Evolutionary conservation across 345 rosid species (phyloP).

Genomic region (Acer saccharum): DNA sequence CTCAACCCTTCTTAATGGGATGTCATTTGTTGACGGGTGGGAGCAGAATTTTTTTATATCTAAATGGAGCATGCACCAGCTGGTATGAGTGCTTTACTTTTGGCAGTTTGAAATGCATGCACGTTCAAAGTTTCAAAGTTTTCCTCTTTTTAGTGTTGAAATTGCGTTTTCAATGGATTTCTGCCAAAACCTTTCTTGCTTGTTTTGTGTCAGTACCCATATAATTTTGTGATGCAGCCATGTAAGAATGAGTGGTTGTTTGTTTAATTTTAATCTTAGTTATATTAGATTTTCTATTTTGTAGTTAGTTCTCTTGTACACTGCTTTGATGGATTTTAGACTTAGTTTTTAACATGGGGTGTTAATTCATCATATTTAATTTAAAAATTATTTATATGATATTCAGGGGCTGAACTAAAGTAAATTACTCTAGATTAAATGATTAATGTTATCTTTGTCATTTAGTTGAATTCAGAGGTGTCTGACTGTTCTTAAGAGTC

Average conservation of each 20-base stretch:
- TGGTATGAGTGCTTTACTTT: slow-evolving; percentile 47
- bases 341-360: background rate
- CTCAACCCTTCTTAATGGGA: slow-evolving; percentile 87
- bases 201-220: background rate
- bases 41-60: slow-evolving; percentile 94
- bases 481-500: too few species aligned
- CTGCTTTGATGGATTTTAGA: background rate
- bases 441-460: too few species aligned
- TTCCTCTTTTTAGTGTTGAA: slow-evolving; percentile 5
- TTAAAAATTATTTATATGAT: too few species aligned
- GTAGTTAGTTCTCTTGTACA: background rate
- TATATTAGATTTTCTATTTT: background rate
- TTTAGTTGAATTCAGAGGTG: too few species aligned
- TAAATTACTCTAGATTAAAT: too few species aligned
- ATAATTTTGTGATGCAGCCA: background rate
- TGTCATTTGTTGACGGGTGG: slow-evolving; percentile 99
- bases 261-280: background rate
- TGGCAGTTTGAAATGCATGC: slow-evolving; percentile 9
- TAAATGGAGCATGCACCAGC: slow-evolving; percentile 99
- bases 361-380: too few species aligned
- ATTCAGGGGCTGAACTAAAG: too few species aligned
- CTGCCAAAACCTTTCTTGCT: too few species aligned
- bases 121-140: background rate
- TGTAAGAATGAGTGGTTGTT: background rate
- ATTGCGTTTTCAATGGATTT: background rate